Base-by-base conservation (phyloP, 2,329 filamentous ascomycete species). In the Aureobasidium leucospermi region DNA sequence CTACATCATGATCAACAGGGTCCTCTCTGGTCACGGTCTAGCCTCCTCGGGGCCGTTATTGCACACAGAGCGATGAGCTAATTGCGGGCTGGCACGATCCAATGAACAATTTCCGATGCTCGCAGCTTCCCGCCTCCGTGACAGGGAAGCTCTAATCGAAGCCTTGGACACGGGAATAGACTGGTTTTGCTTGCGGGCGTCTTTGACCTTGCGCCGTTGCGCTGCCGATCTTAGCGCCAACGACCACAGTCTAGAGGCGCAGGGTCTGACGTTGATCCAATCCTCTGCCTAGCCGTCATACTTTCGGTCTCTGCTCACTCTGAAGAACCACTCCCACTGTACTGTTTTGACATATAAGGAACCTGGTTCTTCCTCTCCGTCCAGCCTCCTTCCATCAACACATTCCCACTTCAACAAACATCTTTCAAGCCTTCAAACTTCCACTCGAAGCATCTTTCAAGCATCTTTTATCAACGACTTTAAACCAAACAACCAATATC, bases 261-360 rank as follows among this genome's bases (percentile, higher is more conserved):
- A 63, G 61, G 61, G 61, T 63, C 61, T 56, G 45, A 55, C 59
- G 61, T 61, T 58, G 61, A 60, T 58, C 46, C 46, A 49, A 45
- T 38, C 46, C 45, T 42, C 31, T 31, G 29, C n/a, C 47, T 51
- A 15, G 47, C 19, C 49, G 47, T 59, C 53, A 52, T 51, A 42
- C 51, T 28, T 23, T 45, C 32, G 16, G 51, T 32, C 32, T 49
- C 34, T 38, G 36, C 19, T 58, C 34, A 36, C 36, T 23, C 23
- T 16, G 10, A 4, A 41, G 55, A 49, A 43, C 16, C 36, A 16
- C 23, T 55, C 31, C 45, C 28, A 16, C 52, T 48, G 57, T 42
- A 49, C 31, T 32, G 41, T 28, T 46, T 36, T 36, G 41, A 56
- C 55, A 59, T 61, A 63, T 58, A 49, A 45, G 31, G 32, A 4